These are phyloP conservation scores for Trypanosoma melophagium DNA, from an alignment of 208 protist species.

Conservation along the genomic window DNA sequence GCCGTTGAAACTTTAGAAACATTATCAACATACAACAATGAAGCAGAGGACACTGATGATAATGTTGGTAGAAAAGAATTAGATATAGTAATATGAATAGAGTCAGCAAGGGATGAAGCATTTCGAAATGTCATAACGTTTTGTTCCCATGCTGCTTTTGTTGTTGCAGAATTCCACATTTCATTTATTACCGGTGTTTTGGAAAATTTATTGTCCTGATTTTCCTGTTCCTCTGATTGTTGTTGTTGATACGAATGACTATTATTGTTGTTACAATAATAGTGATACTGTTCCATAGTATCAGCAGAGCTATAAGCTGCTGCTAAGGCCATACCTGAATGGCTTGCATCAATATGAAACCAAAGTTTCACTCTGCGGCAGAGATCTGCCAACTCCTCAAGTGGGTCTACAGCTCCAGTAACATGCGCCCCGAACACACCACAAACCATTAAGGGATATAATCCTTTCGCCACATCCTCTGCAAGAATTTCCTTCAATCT, in stretches of 20 bases:
- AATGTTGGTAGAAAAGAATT: conserved; percentile 25
- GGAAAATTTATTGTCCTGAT: not conserved
- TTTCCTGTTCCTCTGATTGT: not conserved
- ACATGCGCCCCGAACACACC: conserved; percentile 49
- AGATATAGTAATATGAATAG: conserved; percentile 26
- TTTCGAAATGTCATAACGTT: conserved; percentile 2
- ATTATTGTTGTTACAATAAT: no score
- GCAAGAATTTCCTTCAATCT: conserved; percentile 53
- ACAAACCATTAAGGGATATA: conserved; percentile 64
- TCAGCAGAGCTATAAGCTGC: not conserved
- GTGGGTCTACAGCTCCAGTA: conserved; percentile 61
- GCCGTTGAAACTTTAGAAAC: conserved; percentile 22
- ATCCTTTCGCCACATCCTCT: conserved; percentile 61
- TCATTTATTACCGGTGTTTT: not conserved
- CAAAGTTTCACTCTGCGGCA: conserved; percentile 60
- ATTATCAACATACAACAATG: conserved; percentile 23
- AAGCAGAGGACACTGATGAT: not conserved
- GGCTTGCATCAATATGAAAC: conserved; percentile 72
- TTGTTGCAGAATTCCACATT: not conserved
- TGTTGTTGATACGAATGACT: not conserved
- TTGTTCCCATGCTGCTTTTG: conserved; percentile 9
- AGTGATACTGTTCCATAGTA: no score
- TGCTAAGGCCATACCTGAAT: conserved; percentile 43
- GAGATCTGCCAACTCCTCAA: conserved; percentile 40
- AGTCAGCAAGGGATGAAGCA: conserved; percentile 19